Conservation (phyloP, 2,329 filamentous ascomycete species). For the Periconia sp. region DNA sequence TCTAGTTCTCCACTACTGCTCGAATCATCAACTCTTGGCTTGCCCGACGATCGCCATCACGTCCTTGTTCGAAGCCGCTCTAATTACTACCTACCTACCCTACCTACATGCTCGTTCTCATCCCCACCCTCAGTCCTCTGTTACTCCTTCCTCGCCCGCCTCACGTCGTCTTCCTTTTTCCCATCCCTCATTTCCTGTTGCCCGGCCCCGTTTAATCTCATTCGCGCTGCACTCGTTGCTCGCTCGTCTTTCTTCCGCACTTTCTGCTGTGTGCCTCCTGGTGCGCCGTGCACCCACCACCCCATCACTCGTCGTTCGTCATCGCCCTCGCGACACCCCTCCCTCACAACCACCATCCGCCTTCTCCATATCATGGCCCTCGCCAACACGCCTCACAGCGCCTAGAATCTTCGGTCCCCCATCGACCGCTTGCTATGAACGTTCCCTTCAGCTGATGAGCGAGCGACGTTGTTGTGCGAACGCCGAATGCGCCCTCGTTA, state of each 20-base stretch:
- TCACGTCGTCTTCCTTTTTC: not conserved
- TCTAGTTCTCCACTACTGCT: not conserved
- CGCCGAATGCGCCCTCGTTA: constrained; percentile 14
- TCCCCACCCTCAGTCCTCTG: not conserved
- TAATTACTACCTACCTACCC: too few species aligned
- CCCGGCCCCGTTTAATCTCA: constrained; percentile 7
- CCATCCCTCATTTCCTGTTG: not conserved
- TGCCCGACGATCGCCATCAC: not conserved
- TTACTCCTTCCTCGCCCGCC: not conserved
- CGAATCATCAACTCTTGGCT: not conserved
- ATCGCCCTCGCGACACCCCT: not conserved
- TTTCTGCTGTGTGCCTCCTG: constrained; percentile 4
- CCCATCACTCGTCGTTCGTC: not conserved
- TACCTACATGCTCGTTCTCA: not conserved
- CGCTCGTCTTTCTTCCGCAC: not conserved
- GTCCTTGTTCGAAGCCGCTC: not conserved
- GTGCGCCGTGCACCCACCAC: constrained; percentile 10
- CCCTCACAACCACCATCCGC: not conserved
- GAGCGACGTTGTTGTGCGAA: constrained; percentile 14
- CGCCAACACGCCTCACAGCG: constrained; percentile 11
- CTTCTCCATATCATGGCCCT: constrained; percentile 13
- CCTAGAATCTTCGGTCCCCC: constrained; percentile 2
- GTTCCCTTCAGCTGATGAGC: constrained; percentile 26
- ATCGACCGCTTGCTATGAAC: constrained; percentile 31
- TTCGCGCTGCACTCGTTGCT: not conserved